phyloP scores from a whole-genome alignment of 805 yeast species.

The Torulaspora microellipsoides region DNA sequence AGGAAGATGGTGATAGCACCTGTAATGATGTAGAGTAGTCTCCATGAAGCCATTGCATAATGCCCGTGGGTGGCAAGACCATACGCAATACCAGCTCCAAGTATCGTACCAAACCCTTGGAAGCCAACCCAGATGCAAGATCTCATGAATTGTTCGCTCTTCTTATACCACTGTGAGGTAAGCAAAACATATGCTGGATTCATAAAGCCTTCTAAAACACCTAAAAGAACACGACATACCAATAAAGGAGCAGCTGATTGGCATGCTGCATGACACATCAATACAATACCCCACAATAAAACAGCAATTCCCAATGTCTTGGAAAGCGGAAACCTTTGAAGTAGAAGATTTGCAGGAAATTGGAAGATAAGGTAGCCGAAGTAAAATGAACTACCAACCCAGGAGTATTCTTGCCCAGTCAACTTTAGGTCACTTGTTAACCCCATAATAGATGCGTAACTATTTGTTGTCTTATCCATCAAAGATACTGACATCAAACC shows the following conservation, averaged over 20 bases:
- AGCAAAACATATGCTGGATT: constrained; percentile 51
- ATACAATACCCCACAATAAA: constrained; percentile 49
- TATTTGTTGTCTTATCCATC: constrained; percentile 51
- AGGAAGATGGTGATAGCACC: constrained; percentile 48
- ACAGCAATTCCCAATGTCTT: constrained; percentile 45
- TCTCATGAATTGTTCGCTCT: constrained; percentile 45
- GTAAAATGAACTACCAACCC: constrained; percentile 50
- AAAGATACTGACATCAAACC: constrained; percentile 52
- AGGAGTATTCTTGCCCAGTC: constrained; percentile 45
- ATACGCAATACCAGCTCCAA: constrained; percentile 46
- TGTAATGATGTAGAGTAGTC: constrained; percentile 50
- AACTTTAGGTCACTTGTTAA: constrained; percentile 45
- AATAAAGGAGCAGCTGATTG: constrained; percentile 33
- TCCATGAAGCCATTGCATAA: constrained; percentile 48
- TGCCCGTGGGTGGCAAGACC: constrained; percentile 47
- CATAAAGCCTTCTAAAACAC: constrained; percentile 48
- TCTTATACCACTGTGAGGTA: constrained; percentile 57
- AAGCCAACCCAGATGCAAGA: constrained; percentile 52
- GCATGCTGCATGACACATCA: constrained; percentile 37
- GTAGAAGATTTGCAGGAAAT: constrained; percentile 42
- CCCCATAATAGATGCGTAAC: constrained; percentile 64
- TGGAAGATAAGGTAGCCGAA: constrained; percentile 50
- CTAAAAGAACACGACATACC: constrained; percentile 46
- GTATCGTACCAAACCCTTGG: constrained; percentile 45
- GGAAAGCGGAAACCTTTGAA: constrained; percentile 51